These are phyloP conservation scores for Plasmodium coatneyi DNA, from an alignment of 169 alveolate genomes.

Conservation along the genomic window DNA sequence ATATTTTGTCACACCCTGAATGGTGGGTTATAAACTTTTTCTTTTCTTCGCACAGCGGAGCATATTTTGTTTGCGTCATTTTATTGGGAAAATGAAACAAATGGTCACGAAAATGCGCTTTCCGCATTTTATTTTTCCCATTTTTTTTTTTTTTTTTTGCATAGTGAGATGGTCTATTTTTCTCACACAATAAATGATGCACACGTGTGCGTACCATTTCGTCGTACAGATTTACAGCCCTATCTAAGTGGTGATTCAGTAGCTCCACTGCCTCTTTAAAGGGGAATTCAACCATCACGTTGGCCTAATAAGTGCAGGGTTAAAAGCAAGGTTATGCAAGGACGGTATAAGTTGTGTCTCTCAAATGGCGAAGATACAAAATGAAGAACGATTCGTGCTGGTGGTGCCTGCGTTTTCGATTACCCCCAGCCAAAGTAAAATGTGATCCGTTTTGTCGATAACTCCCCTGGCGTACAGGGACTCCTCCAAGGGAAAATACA, in stretches of 20 bases:
- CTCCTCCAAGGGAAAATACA: constrained; percentile 85
- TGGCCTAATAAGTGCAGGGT: constrained; percentile 82
- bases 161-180: neutral
- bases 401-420: constrained; percentile 16
- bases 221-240: constrained; percentile 78
- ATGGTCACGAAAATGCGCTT: neutral
- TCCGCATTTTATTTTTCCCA: neutral
- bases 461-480: constrained; percentile 88
- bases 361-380: constrained; percentile 22
- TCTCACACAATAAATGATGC: neutral
- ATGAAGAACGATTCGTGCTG: neutral
- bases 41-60: neutral
- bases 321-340: neutral
- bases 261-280: constrained; percentile 89
- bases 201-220: constrained; percentile 74
- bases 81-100: neutral
- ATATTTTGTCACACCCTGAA: neutral
- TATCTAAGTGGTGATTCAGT: constrained; percentile 81
- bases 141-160: neutral
- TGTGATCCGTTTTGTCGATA: constrained; percentile 85
- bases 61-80: neutral
- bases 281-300: constrained; percentile 90
- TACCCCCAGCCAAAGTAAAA: constrained; percentile 91
- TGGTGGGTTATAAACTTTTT: neutral
- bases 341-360: neutral